These are phyloP conservation scores for Metrosideros polymorpha DNA, from an alignment of 441 rosid species.

Conservation along the genomic window DNA sequence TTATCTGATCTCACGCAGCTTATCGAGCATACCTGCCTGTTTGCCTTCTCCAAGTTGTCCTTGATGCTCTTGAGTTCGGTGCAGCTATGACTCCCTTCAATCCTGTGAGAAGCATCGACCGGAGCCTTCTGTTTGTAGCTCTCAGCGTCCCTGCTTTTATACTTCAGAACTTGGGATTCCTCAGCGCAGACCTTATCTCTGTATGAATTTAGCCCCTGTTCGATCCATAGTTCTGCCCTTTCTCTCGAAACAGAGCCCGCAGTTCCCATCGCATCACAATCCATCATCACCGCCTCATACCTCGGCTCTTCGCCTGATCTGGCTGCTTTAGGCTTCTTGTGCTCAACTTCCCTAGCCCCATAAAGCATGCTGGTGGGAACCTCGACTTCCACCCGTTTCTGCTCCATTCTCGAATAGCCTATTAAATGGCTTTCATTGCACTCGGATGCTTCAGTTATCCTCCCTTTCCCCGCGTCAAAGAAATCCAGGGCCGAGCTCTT, in stretches of 20 bases:
- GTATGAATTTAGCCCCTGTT: slow-evolving; percentile 31
- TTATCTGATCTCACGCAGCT: slow-evolving; percentile 70
- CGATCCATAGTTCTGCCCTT: slow-evolving; percentile 14
- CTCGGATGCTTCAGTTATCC: background rate
- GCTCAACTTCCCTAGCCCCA: background rate
- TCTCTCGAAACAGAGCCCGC: background rate
- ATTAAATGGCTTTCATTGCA: background rate
- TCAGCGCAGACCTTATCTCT: background rate
- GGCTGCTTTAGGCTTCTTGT: background rate
- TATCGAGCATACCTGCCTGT: slow-evolving; percentile 26
- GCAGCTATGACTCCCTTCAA: background rate
- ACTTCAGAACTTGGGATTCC: background rate
- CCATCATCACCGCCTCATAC: background rate
- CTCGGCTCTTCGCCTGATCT: background rate
- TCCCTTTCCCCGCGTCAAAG: background rate
- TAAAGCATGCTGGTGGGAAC: background rate
- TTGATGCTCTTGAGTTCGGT: background rate
- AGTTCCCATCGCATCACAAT: background rate
- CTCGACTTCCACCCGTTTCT: slow-evolving; percentile 1
- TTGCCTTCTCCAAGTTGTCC: slow-evolving; percentile 2
- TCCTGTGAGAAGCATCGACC: background rate
- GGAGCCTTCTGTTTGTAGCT: background rate
- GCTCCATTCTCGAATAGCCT: background rate
- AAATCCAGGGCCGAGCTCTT: background rate
- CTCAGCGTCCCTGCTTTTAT: background rate